Evolutionary conservation across 2,329 filamentous ascomycete species (phyloP).

Genomic region (Nemania bipapillata): DNA sequence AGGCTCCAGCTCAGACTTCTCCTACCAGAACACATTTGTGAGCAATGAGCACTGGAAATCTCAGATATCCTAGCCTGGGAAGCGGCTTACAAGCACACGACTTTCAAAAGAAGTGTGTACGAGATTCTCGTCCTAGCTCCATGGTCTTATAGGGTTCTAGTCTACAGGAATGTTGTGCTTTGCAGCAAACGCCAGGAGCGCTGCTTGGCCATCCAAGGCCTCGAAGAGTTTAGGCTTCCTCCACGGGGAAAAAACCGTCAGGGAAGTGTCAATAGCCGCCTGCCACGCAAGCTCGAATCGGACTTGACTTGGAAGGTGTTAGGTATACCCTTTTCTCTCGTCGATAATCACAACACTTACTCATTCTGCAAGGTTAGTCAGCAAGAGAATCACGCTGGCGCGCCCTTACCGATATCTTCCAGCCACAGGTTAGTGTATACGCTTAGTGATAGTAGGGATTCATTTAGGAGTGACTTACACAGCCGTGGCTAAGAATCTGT

Average conservation of each 20-base stretch:
- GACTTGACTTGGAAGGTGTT: background rate
- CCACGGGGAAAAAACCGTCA: background rate
- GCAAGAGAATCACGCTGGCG: background rate
- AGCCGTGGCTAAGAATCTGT: background rate
- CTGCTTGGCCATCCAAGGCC: background rate
- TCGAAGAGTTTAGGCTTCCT: background rate
- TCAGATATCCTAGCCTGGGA: too few relatives aligned
- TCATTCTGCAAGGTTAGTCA: too few relatives aligned
- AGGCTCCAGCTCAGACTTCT: background rate
- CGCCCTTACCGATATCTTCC: too few relatives aligned
- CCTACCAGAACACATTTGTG: too few relatives aligned
- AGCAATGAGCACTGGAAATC: too few relatives aligned
- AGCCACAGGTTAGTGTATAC: too few relatives aligned
- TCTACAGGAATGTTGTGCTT: background rate
- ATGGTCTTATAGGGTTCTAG: background rate
- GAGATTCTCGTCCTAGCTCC: background rate
- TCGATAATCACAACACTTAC: too few relatives aligned
- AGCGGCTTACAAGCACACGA: too few relatives aligned
- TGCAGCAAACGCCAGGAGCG: background rate
- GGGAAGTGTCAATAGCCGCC: background rate
- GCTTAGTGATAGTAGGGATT: too few relatives aligned
- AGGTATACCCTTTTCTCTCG: too few relatives aligned
- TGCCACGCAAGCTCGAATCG: background rate
- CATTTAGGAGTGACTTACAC: background rate
- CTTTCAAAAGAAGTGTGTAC: too few relatives aligned